Evolutionary conservation across 2,329 filamentous ascomycete genomes (phyloP).

Genomic region (Calonectria pauciramosa): DNA sequence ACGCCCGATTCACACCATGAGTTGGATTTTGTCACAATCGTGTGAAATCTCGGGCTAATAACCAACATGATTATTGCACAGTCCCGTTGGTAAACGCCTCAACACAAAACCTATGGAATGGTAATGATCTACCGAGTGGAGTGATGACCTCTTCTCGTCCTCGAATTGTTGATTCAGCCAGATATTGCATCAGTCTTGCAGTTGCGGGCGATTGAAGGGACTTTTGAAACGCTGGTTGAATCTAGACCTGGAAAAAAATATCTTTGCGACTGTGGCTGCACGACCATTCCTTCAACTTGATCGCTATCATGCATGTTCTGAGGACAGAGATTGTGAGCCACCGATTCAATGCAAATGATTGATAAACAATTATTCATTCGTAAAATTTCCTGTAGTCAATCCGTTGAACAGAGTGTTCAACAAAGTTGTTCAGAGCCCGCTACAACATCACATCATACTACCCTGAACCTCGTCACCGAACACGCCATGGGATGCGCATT

Average conservation of each 20-base stretch:
- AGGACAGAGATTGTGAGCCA: no score
- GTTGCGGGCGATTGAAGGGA: not conserved
- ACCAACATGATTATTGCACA: not conserved
- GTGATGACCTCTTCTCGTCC: not conserved
- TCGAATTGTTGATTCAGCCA: not conserved
- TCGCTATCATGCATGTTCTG: not conserved
- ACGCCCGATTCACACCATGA: not conserved
- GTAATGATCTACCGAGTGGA: not conserved
- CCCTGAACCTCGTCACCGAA: constrained; percentile 2
- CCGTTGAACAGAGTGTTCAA: not conserved
- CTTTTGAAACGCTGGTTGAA: not conserved
- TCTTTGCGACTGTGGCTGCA: not conserved
- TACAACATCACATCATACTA: not conserved
- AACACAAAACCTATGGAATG: not conserved
- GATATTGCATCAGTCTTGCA: not conserved
- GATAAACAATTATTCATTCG: not conserved
- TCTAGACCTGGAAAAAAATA: not conserved
- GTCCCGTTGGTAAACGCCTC: not conserved
- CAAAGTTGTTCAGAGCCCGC: not conserved
- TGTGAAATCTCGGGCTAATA: not conserved
- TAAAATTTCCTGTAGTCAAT: not conserved
- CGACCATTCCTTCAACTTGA: not conserved
- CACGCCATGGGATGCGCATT: constrained; percentile 2
- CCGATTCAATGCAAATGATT: not conserved
- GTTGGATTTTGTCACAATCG: not conserved